phyloP scores from a whole-genome alignment of 2,329 filamentous ascomycete genomes.

The Microascus cirrosus region DNA sequence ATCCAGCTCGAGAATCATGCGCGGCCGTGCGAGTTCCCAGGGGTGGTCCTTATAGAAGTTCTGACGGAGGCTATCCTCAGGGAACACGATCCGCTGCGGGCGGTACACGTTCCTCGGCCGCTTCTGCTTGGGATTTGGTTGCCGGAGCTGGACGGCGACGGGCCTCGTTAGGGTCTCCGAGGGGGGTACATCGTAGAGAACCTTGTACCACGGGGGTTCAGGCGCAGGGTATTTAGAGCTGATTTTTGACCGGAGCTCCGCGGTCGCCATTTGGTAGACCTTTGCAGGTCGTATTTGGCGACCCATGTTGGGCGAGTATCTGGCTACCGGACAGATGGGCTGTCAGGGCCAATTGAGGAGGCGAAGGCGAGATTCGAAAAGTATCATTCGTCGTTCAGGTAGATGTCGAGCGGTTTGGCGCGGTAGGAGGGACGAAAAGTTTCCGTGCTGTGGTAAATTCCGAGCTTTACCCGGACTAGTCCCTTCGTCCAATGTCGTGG shows the following conservation, averaged over 20 bases:
- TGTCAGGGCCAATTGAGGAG: background rate
- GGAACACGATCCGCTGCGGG: constrained; percentile 66
- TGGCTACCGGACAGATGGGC: background rate
- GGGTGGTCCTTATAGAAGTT: constrained; percentile 91
- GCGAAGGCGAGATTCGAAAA: background rate
- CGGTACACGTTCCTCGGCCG: constrained; percentile 70
- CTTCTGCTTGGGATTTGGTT: constrained; percentile 24
- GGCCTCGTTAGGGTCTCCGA: constrained; percentile 46
- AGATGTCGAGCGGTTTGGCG: background rate
- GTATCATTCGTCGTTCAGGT: background rate
- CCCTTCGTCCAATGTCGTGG: background rate
- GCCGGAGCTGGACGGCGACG: constrained; percentile 33
- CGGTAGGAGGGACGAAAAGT: background rate
- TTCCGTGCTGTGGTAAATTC: background rate
- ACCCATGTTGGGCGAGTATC: constrained; percentile 20
- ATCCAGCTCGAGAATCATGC: constrained; percentile 73
- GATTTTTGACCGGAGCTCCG: constrained; percentile 29
- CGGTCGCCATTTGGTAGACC: constrained; percentile 33
- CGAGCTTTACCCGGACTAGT: background rate
- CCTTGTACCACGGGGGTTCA: constrained; percentile 37
- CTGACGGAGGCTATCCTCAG: constrained; percentile 70
- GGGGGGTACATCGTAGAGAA: constrained; percentile 42
- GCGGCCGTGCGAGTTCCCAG: constrained; percentile 88
- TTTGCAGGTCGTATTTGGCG: constrained; percentile 33
- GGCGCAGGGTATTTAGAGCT: constrained; percentile 19